phyloP scores from a whole-genome alignment of 352 stramenopile species.

The Aphanomyces euteiches region DNA sequence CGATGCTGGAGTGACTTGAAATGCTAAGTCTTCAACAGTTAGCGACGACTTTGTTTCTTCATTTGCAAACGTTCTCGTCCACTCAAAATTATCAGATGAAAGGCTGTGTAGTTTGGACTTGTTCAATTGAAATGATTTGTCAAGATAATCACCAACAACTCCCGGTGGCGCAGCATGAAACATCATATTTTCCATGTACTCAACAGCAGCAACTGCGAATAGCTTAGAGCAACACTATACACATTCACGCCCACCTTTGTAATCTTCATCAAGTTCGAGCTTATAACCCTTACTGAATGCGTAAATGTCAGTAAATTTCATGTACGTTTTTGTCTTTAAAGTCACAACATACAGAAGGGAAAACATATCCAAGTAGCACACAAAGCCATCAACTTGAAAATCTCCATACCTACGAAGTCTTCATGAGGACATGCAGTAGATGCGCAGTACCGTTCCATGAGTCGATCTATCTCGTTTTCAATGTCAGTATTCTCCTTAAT shows the following conservation, averaged over 20 bases:
- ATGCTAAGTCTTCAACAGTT: neutral
- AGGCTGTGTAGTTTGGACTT: neutral
- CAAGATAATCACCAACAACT: neutral
- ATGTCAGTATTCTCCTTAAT: neutral
- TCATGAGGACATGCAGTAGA: too few relatives aligned
- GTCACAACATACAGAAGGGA: constrained; percentile 76
- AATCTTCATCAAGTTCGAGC: constrained; percentile 55
- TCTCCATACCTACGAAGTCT: constrained; percentile 34
- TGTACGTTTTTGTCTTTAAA: constrained; percentile 46
- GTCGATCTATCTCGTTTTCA: neutral
- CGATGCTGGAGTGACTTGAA: neutral
- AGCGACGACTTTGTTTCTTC: neutral
- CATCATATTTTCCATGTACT: constrained; percentile 16
- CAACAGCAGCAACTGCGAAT: constrained; percentile 1
- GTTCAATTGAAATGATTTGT: too few relatives aligned
- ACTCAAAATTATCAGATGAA: neutral
- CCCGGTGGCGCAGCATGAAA: constrained; percentile 15
- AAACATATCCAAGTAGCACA: constrained; percentile 83
- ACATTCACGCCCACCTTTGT: constrained; percentile 40
- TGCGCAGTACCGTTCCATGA: constrained; percentile 10
- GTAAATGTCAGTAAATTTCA: constrained; percentile 64
- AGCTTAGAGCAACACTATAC: neutral
- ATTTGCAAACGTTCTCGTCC: neutral
- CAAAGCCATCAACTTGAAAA: constrained; percentile 47
- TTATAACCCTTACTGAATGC: constrained; percentile 74